Evolutionary conservation across 352 stramenopile species (phyloP).

Genomic region (Phytophthora nicotianae): DNA sequence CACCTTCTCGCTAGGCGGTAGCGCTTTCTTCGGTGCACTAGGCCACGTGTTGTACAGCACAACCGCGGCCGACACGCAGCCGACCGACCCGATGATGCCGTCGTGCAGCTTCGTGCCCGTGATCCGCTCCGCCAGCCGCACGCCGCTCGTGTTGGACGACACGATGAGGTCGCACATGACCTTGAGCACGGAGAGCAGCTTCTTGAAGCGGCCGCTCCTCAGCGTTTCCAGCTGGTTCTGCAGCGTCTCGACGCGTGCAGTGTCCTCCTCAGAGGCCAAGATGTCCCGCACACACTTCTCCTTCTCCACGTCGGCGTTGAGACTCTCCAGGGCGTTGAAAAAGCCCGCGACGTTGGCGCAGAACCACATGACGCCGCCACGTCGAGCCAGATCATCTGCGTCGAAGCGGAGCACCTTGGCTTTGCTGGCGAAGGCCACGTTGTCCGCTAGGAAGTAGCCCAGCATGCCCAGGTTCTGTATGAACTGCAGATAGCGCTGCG

Average conservation of each 20-base stretch:
- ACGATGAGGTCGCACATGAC: constrained; percentile 87
- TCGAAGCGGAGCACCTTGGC: constrained; percentile 74
- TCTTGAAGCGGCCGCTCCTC: constrained; percentile 71
- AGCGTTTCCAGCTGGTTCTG: constrained; percentile 67
- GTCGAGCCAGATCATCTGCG: constrained; percentile 62
- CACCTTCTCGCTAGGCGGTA: constrained; percentile 15
- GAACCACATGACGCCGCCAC: constrained; percentile 85
- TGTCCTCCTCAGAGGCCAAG: constrained; percentile 71
- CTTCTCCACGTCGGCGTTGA: constrained; percentile 82
- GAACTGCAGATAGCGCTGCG: constrained; percentile 68
- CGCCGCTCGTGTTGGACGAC: constrained; percentile 83
- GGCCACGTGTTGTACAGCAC: constrained; percentile 89
- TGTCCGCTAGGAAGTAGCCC: constrained; percentile 89
- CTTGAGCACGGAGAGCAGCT: constrained; percentile 84
- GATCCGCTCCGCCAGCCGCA: constrained; percentile 80
- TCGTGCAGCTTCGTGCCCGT: constrained; percentile 83
- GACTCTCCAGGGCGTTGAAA: constrained; percentile 65
- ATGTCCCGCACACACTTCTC: constrained; percentile 81
- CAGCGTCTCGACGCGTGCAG: constrained; percentile 52
- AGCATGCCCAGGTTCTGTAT: constrained; percentile 86
- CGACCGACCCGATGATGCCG: constrained; percentile 79
- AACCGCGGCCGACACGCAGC: constrained; percentile 79
- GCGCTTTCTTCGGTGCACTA: constrained; percentile 41
- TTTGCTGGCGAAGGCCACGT: constrained; percentile 84
- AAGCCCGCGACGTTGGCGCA: constrained; percentile 85